These are phyloP conservation scores for Apiospora rasikravindrae DNA, from an alignment of 2,329 filamentous ascomycete genomes.

Conservation along the genomic window DNA sequence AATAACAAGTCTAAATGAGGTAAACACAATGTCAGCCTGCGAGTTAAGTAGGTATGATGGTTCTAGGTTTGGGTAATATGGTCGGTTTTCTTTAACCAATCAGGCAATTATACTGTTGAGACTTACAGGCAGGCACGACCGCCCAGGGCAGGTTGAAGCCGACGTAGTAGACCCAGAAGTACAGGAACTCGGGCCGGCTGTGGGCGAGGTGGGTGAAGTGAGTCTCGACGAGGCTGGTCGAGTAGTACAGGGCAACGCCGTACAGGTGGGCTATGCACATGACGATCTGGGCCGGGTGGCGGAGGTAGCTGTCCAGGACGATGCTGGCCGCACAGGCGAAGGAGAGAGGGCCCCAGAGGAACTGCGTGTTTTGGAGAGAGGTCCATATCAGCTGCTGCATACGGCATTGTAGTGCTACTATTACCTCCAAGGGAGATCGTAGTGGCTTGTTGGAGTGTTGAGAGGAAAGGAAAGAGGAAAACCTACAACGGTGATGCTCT, in stretches of 20 bases:
- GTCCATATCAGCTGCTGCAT: neutral
- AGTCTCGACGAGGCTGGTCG: conserved; percentile 59
- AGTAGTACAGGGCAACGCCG: conserved; percentile 66
- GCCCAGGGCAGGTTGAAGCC: conserved; percentile 67
- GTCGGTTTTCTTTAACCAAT: too few species aligned
- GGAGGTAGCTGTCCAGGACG: conserved; percentile 46
- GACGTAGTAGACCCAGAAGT: conserved; percentile 69
- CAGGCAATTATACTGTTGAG: neutral
- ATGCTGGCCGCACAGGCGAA: conserved; percentile 54
- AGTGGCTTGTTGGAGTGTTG: conserved; percentile 24
- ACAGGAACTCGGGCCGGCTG: conserved; percentile 63
- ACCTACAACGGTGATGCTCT: conserved; percentile 78
- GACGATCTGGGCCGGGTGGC: conserved; percentile 57
- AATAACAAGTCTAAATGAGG: conserved; percentile 33
- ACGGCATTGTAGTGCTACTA: neutral
- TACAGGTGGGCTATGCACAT: conserved; percentile 63
- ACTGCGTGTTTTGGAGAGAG: conserved; percentile 36
- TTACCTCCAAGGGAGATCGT: neutral
- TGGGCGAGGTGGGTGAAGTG: conserved; percentile 52
- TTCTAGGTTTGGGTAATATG: neutral
- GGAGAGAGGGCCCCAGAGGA: conserved; percentile 65
- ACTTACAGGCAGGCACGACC: conserved; percentile 60
- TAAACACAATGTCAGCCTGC: neutral
- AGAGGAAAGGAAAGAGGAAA: neutral
- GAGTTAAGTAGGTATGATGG: neutral